phyloP scores from a whole-genome alignment of 805 yeast genomes.

The Pichia paraexigua region DNA sequence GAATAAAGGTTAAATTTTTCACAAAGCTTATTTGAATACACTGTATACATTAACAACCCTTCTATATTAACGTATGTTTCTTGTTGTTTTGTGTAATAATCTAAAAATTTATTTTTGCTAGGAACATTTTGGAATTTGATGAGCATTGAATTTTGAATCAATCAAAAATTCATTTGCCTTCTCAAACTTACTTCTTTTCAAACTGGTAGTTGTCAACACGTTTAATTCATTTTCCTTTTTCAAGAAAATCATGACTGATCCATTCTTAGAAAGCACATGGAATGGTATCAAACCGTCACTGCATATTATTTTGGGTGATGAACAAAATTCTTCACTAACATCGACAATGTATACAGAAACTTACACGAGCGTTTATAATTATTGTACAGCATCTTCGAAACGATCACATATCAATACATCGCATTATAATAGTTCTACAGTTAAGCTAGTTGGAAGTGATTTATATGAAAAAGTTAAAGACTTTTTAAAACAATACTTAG shows the following conservation, averaged over 20 bases:
- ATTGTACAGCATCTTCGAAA: constrained; percentile 72
- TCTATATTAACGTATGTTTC: neutral
- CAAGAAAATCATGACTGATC: constrained; percentile 11
- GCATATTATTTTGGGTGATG: constrained; percentile 62
- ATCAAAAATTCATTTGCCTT: neutral
- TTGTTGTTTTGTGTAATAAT: neutral
- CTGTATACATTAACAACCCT: neutral
- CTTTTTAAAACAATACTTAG: constrained; percentile 57
- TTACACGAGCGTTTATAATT: constrained; percentile 87
- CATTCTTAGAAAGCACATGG: constrained; percentile 47
- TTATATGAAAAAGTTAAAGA: constrained; percentile 64
- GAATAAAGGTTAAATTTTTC: neutral
- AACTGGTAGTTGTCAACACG: no score
- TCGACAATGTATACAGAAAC: constrained; percentile 78
- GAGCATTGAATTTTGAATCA: neutral
- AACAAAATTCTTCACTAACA: constrained; percentile 52
- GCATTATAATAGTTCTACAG: constrained; percentile 12
- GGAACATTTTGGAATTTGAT: neutral
- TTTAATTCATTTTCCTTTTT: neutral
- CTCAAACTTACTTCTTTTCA: neutral
- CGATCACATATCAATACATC: constrained; percentile 24
- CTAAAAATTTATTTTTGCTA: no score
- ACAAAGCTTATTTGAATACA: neutral
- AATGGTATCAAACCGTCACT: constrained; percentile 69
- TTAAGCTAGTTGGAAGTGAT: constrained; percentile 73